Conservation (phyloP, 768 basidiomycete species). For the Calocybe cyanea region DNA sequence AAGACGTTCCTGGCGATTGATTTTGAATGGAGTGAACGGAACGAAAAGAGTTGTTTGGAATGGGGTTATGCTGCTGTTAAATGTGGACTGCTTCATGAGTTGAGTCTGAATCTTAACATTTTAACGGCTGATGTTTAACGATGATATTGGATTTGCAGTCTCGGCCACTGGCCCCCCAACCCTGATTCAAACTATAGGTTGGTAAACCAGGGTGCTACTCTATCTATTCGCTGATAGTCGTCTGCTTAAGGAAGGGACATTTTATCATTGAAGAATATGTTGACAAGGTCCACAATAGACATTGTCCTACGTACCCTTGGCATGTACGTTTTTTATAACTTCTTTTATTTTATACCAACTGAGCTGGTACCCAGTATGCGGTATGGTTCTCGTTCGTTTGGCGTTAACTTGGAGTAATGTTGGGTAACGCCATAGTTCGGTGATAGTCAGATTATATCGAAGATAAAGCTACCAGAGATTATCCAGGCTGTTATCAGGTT, state of each 20-base stretch:
- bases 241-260: slow-evolving; percentile 56
- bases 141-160: slow-evolving; percentile 30
- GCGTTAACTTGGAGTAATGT: slow-evolving; percentile 41
- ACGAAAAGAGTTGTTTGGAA: slow-evolving; percentile 63
- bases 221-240: not conserved
- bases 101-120: slow-evolving; percentile 25
- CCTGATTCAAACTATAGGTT: slow-evolving; percentile 78
- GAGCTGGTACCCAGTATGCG: slow-evolving; percentile 51
- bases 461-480: slow-evolving; percentile 64
- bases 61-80: slow-evolving; percentile 83
- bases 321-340: slow-evolving; percentile 45
- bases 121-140: not conserved
- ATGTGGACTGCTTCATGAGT: slow-evolving; percentile 70
- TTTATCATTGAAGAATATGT: slow-evolving; percentile 69
- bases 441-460: slow-evolving; percentile 67
- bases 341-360: slow-evolving; percentile 9
- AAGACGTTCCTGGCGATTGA: slow-evolving; percentile 75
- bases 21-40: slow-evolving; percentile 75
- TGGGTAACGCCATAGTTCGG: slow-evolving; percentile 54
- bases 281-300: slow-evolving; percentile 61
- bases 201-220: slow-evolving; percentile 15
- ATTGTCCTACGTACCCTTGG: slow-evolving; percentile 65
- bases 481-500: slow-evolving; percentile 74
- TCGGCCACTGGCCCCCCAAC: slow-evolving; percentile 71
- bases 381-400: slow-evolving; percentile 36